Conservation (phyloP, 192 early-diverging fungal genomes). For the Podila verticillata region DNA sequence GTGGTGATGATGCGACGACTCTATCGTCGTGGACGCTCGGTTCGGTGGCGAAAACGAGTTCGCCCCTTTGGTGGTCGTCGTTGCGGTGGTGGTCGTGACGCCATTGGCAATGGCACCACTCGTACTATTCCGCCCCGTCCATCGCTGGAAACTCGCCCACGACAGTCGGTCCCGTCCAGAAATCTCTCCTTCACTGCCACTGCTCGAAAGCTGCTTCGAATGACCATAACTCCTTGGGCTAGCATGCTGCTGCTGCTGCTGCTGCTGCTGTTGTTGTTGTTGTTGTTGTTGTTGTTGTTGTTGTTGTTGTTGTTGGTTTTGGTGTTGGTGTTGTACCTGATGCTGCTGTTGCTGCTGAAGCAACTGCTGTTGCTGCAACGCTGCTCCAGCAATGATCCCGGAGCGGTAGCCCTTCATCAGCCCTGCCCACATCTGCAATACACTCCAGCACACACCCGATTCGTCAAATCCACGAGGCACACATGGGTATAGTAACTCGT, state of each 20-base stretch:
- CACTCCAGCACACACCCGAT: conserved; percentile 67
- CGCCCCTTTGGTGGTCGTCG: not conserved
- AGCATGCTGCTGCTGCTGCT: conserved; percentile 8
- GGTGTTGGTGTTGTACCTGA: conserved; percentile 6
- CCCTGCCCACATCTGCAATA: conserved; percentile 81
- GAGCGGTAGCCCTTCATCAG: conserved; percentile 76
- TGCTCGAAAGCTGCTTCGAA: conserved; percentile 29
- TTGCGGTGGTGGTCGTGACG: not conserved
- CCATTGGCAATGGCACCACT: not conserved
- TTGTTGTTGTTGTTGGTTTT: too few relatives aligned
- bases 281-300: too few relatives aligned
- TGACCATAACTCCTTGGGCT: conserved; percentile 10
- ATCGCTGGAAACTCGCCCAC: conserved; percentile 38
- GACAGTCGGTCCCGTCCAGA: conserved; percentile 18
- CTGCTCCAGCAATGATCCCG: conserved; percentile 58
- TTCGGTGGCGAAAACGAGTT: conserved; percentile 7
- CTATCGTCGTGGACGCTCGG: not conserved
- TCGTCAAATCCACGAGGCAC: conserved; percentile 74
- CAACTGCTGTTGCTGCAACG: conserved; percentile 17
- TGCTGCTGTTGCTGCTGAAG: conserved; percentile 3
- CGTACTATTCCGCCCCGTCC: conserved; percentile 16
- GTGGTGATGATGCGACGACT: not conserved
- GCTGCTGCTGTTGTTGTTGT: conserved; percentile 23
- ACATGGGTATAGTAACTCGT: conserved; percentile 64
- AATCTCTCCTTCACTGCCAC: conserved; percentile 29